Conservation (phyloP, 2,329 filamentous ascomycete species). For the Trichoderma asperellum region DNA sequence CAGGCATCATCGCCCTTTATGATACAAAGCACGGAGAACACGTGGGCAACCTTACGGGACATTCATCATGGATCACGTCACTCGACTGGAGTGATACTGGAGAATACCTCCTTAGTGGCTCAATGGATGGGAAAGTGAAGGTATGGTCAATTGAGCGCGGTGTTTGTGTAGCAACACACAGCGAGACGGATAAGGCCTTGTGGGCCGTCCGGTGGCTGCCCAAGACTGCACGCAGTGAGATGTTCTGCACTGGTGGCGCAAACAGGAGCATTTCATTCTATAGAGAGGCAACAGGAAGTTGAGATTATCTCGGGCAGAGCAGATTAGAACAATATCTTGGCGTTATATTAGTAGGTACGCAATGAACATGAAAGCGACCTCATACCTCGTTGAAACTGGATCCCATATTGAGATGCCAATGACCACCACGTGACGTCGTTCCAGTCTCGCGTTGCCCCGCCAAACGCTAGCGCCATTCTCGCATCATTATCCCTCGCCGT, state of each 20-base stretch:
- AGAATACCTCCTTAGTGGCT: slow-evolving; percentile 85
- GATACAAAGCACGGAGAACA: slow-evolving; percentile 92
- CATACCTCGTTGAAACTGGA: not conserved
- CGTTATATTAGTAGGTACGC: slow-evolving; percentile 22
- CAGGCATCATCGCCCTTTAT: slow-evolving; percentile 86
- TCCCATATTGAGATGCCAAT: not conserved
- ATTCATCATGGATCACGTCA: slow-evolving; percentile 85
- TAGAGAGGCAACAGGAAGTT: slow-evolving; percentile 76
- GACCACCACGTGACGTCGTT: slow-evolving; percentile 53
- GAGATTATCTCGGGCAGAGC: slow-evolving; percentile 32
- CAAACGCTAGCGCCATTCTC: slow-evolving; percentile 42
- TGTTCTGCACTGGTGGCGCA: slow-evolving; percentile 79
- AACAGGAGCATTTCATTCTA: slow-evolving; percentile 80
- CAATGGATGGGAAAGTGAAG: slow-evolving; percentile 92
- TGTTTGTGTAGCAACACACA: slow-evolving; percentile 89
- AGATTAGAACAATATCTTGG: not conserved
- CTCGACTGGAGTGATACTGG: slow-evolving; percentile 93
- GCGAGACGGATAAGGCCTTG: slow-evolving; percentile 81
- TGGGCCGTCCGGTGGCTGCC: slow-evolving; percentile 87
- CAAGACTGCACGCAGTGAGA: slow-evolving; percentile 68
- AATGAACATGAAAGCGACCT: not conserved
- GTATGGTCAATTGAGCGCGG: slow-evolving; percentile 89
- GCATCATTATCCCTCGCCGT: not conserved
- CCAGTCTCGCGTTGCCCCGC: slow-evolving; percentile 59
- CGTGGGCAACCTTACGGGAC: slow-evolving; percentile 79